Evolutionary conservation across 2,329 filamentous ascomycete species (phyloP).

Genomic region (Tolypocladium endophyticum): DNA sequence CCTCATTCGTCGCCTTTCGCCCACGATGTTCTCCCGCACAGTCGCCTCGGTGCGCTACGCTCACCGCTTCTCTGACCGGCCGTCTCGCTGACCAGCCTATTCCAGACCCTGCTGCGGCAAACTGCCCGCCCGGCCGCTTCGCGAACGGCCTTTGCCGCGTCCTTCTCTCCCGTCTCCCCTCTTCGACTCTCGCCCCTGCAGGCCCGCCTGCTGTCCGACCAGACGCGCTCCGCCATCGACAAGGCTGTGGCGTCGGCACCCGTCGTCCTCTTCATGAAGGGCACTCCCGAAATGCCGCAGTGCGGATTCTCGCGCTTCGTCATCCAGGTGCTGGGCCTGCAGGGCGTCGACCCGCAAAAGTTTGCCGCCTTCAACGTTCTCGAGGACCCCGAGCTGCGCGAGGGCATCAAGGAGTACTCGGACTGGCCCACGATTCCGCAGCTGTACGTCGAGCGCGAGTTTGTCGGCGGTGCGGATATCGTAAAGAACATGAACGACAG

Average conservation of each 20-base stretch:
- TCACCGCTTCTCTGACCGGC: no score
- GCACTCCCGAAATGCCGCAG: conserved; percentile 88
- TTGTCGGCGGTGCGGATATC: conserved; percentile 96
- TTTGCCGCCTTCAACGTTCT: conserved; percentile 98
- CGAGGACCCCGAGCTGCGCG: conserved; percentile 77
- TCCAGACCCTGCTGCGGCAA: conserved; percentile 25
- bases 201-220: conserved; percentile 65
- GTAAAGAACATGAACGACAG: conserved; percentile 95
- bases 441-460: conserved; percentile 90
- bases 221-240: conserved; percentile 76
- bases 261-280: conserved; percentile 99
- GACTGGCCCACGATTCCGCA: conserved; percentile 99
- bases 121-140: conserved; percentile 21
- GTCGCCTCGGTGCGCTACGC: conserved; percentile 11
- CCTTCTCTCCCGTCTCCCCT: conserved; percentile 8
- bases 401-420: conserved; percentile 96
- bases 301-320: conserved; percentile 93
- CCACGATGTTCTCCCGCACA: conserved; percentile 13
- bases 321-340: conserved; percentile 88
- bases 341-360: conserved; percentile 90
- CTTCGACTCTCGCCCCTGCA: conserved; percentile 22
- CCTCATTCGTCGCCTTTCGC: background rate
- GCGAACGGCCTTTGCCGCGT: conserved; percentile 11
- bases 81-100: background rate
- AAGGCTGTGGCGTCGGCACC: conserved; percentile 79